Base-by-base conservation (phyloP, 257 asterid species). In the Catharanthus roseus region DNA sequence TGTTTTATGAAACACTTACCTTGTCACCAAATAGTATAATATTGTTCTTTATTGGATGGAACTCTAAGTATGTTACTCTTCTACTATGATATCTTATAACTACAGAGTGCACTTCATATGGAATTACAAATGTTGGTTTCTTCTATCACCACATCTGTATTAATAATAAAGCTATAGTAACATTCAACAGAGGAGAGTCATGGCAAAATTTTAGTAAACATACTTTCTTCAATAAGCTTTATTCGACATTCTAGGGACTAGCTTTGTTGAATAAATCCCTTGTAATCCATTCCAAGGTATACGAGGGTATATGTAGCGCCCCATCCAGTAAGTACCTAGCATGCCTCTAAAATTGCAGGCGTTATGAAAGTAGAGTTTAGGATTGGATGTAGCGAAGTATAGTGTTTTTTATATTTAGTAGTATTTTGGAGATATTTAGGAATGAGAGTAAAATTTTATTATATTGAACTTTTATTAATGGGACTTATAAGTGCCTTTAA, bases 31-130 rank as follows among this genome's bases (percentile, higher is more conserved):
- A 93, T 73, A 93, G 74, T 73, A 93, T 88, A 76, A 93, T 82
- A 69, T 89, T 88, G 76, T 88, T 84, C 47, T 77, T 81, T 51
- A 97, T 88, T 24, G 99, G 99, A 79, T 93, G 99, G 72, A 93
- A 93, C 90, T 91, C 97, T 87, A 93, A 79, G 81, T 97, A 93
- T 38, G 99, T 89, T 62, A 93, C 70, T 69, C 99, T 90, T 72
- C 99, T 91, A 80, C 99, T 93, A 57, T 93, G 97, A 76, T 93
- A 93, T 86, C 97, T 84, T 63, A 93, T 84, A 49, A 91, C 96
- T 5, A 95, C 99, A 79, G 96, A 89, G 77, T 72, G 81, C 79
- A 93, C 93, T 84, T 85, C 79, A 71, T 93, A 87, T 66, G 99
- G 99, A 71, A 91, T 91, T 74, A 85, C 84, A 77, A 82, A 84